These are phyloP conservation scores for Termitomyces sp. DNA, from an alignment of 768 basidiomycete species.

Conservation along the genomic window DNA sequence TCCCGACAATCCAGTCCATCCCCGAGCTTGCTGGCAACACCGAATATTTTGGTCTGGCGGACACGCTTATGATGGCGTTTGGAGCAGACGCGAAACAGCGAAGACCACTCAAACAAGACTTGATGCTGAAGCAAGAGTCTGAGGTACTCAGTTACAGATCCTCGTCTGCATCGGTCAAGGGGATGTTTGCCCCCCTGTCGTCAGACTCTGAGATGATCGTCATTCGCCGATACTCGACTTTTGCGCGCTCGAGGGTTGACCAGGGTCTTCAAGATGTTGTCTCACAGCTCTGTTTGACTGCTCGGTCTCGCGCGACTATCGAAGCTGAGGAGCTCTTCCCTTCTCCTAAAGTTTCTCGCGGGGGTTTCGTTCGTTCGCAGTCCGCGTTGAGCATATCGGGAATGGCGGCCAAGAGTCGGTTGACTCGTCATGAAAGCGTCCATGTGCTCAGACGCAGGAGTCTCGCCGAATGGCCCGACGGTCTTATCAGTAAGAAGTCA, in stretches of 20 bases:
- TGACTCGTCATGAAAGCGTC: slow-evolving; percentile 67
- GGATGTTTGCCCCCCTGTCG: slow-evolving; percentile 48
- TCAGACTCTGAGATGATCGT: slow-evolving; percentile 56
- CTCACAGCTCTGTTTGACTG: slow-evolving; percentile 65
- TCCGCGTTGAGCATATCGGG: slow-evolving; percentile 59
- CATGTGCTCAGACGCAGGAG: slow-evolving; percentile 58
- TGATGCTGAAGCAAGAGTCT: slow-evolving; percentile 11
- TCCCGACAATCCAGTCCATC: slow-evolving; percentile 56
- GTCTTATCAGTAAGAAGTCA: slow-evolving; percentile 16
- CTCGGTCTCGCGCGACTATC: slow-evolving; percentile 58
- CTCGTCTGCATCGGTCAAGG: slow-evolving; percentile 59
- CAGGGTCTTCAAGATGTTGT: slow-evolving; percentile 76
- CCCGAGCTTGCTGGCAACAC: slow-evolving; percentile 36
- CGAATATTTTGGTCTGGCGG: slow-evolving; percentile 28
- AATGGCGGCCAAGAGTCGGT: slow-evolving; percentile 57
- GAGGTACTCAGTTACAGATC: slow-evolving; percentile 48
- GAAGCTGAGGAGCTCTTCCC: slow-evolving; percentile 64
- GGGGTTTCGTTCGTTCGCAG: slow-evolving; percentile 46
- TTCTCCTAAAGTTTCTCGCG: slow-evolving; percentile 37
- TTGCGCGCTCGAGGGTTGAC: slow-evolving; percentile 69
- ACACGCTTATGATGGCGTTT: slow-evolving; percentile 30
- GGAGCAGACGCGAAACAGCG: slow-evolving; percentile 24
- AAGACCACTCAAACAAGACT: slow-evolving; percentile 21
- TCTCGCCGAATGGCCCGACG: slow-evolving; percentile 31
- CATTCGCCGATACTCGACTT: slow-evolving; percentile 61